These are phyloP conservation scores for Cytospora chrysosperma DNA, from an alignment of 2,329 filamentous ascomycete species.

Conservation along the genomic window DNA sequence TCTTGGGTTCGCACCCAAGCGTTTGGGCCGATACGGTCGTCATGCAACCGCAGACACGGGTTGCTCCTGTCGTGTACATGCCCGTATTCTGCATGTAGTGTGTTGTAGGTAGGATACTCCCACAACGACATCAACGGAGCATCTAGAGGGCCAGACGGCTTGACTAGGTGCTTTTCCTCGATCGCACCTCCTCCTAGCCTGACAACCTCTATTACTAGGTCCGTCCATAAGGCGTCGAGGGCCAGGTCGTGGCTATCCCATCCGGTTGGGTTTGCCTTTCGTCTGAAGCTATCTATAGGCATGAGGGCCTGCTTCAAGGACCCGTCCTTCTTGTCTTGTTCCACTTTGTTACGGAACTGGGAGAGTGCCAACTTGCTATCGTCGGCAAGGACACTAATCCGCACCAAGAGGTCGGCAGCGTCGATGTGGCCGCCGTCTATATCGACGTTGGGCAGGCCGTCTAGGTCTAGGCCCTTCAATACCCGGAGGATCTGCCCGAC, in stretches of 20 bases:
- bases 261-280: no score
- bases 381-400: no score
- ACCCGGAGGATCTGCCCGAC: no score
- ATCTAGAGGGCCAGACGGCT: background rate
- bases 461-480: no score
- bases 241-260: background rate
- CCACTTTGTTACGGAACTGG: no score
- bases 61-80: background rate
- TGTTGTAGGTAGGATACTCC: background rate
- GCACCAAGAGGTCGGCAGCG: no score
- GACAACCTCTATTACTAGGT: background rate
- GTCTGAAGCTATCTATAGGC: no score
- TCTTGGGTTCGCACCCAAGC: background rate
- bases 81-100: background rate
- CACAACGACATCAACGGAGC: background rate
- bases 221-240: background rate
- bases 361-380: no score
- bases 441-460: no score
- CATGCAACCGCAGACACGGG: conserved; percentile 41
- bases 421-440: no score
- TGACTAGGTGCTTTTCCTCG: background rate
- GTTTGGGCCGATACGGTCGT: background rate
- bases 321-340: no score
- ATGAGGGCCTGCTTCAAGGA: no score
- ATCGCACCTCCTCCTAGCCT: background rate